Evolutionary conservation across 2,329 filamentous ascomycete genomes (phyloP), one percentile per base, ranked within the genome.

Genomic region (Curvularia verruculosa): DNA sequence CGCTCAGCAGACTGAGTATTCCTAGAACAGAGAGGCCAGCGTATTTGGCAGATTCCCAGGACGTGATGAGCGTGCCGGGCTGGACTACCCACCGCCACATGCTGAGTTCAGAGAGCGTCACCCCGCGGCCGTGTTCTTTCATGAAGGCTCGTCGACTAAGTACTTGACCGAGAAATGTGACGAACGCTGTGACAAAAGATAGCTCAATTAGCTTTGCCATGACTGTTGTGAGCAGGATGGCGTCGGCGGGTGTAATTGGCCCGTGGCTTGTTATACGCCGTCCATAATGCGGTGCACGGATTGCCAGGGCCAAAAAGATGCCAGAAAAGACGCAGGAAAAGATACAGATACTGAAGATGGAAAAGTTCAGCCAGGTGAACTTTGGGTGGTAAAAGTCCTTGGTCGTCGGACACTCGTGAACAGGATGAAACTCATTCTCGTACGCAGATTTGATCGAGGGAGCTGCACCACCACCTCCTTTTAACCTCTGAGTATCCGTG

Each of bases 141-240:
- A 83, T 82, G 53, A 91, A 83, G 0, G 90, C 88, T 52, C 88
- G 80, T 19, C 89, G 82, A n/a, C 85, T 91, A 15, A 94, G 76
- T 0, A 89, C 84, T 71, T 95, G 91, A 0, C 91, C 91, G 0
- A 93, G 72, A 52, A 90, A 90, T 0, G 88, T 84, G 1, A 93
- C 88, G 58, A 91, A 90, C 0, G 91, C 87, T 0, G 90, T 91
- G 3, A 91, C 89, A 67, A 92, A 94, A 0, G 88, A 87, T 61
- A 93, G 71, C 75, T 94, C 91, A 46, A 93, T 90, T 0, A 88
- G 84, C 75, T 93, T 94, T 7, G 90, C 89, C 34, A 91, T 78
- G 2, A 91, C 75, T 0, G 89, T 84, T n/a, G 85, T 87, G 0
- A 93, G 68, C 1, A 90, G 75, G 0, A 85, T 87, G 0, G 90